Evolutionary conservation across 805 yeast species (phyloP).

Genomic region (Torulaspora franciscae): DNA sequence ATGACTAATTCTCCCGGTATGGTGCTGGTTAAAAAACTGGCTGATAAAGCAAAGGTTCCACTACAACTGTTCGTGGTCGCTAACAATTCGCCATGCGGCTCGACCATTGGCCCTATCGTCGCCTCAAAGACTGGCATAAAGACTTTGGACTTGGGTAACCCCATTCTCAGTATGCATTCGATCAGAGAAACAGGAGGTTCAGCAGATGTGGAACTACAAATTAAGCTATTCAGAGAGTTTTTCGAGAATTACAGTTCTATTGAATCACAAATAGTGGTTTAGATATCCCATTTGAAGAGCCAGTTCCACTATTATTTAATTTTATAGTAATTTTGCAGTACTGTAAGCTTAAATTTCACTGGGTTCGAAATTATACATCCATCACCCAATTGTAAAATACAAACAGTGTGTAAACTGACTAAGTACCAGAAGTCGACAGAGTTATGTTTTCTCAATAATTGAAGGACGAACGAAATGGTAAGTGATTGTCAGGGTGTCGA

Average conservation of each 20-base stretch:
- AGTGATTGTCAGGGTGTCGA: neutral
- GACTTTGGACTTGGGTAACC: slow-evolving; percentile 86
- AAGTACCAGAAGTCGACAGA: no score
- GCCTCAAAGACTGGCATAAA: slow-evolving; percentile 83
- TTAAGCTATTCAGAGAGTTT: slow-evolving; percentile 57
- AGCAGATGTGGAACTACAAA: slow-evolving; percentile 60
- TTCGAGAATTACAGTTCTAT: slow-evolving; percentile 45
- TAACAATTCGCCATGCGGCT: slow-evolving; percentile 92
- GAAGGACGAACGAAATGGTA: neutral
- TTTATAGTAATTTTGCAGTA: neutral
- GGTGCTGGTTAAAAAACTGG: slow-evolving; percentile 68
- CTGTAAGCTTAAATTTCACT: no score
- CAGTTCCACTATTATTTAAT: neutral
- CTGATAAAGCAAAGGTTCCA: slow-evolving; percentile 65
- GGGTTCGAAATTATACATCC: neutral
- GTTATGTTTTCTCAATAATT: neutral
- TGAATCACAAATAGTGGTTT: slow-evolving; percentile 42
- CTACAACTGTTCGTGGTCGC: slow-evolving; percentile 88
- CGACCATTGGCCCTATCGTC: slow-evolving; percentile 92
- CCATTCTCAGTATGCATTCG: slow-evolving; percentile 90
- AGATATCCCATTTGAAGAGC: neutral
- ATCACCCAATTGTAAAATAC: neutral
- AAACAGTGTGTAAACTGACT: neutral
- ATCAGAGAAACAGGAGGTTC: slow-evolving; percentile 88
- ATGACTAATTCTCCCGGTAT: slow-evolving; percentile 91